Evolutionary conservation across 805 yeast species (phyloP).

Genomic region (Candida loeiensis): DNA sequence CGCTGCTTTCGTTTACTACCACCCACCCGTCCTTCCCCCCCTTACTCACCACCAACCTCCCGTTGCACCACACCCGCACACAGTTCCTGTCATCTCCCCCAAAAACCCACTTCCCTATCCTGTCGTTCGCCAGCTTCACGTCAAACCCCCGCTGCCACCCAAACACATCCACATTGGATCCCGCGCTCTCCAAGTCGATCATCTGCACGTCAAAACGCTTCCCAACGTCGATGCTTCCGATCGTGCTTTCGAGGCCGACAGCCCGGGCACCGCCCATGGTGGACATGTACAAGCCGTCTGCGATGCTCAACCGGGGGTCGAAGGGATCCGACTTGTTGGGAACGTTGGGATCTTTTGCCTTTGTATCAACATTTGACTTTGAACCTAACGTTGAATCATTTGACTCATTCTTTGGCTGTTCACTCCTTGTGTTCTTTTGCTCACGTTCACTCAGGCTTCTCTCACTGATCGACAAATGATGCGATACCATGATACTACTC

Average conservation of each 20-base stretch:
- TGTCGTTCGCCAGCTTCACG: slow-evolving; percentile 40
- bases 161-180: slow-evolving; percentile 70
- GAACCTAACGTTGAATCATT: too few species aligned
- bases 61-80: slow-evolving; percentile 76
- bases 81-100: slow-evolving; percentile 93
- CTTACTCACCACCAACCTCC: slow-evolving; percentile 42
- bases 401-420: too few species aligned
- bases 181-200: slow-evolving; percentile 53
- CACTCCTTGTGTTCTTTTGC: too few species aligned
- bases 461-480: slow-evolving; percentile 34
- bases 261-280: slow-evolving; percentile 90
- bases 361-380: too few species aligned
- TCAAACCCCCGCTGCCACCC: slow-evolving; percentile 50
- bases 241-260: slow-evolving; percentile 48
- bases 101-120: slow-evolving; percentile 86
- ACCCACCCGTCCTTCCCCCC: slow-evolving; percentile 10
- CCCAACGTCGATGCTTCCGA: slow-evolving; percentile 76
- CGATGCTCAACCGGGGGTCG: slow-evolving; percentile 55
- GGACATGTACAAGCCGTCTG: slow-evolving; percentile 75
- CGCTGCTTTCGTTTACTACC: slow-evolving; percentile 7
- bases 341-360: too few species aligned
- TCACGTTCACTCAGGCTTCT: too few species aligned
- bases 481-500: slow-evolving; percentile 36
- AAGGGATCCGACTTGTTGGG: too few species aligned
- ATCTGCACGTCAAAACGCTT: slow-evolving; percentile 83